These are phyloP conservation scores for Fragosphaeria purpurea DNA, from an alignment of 2,329 filamentous ascomycete species.

Conservation along the genomic window DNA sequence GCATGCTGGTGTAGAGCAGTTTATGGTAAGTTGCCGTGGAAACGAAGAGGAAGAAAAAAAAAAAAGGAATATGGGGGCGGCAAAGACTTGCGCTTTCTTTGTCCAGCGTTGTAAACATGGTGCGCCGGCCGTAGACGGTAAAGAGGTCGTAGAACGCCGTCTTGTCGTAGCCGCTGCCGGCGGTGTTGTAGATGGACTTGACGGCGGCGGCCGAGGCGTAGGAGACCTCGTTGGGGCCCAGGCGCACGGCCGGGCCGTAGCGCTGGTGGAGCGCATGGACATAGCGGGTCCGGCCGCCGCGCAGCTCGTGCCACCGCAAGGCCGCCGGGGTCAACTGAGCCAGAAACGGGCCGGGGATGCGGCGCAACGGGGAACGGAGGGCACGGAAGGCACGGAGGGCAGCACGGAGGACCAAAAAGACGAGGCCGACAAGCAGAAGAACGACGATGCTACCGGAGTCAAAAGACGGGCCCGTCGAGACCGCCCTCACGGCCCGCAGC, in stretches of 20 bases:
- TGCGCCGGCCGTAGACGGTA: slow-evolving; percentile 45
- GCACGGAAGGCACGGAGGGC: slow-evolving; percentile 2
- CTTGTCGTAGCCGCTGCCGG: slow-evolving; percentile 55
- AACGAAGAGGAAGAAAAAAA: neutral
- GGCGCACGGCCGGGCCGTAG: slow-evolving; percentile 48
- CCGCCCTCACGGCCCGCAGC: too few species aligned
- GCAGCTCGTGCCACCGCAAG: slow-evolving; percentile 48
- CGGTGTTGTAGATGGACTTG: slow-evolving; percentile 53
- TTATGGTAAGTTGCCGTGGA: neutral
- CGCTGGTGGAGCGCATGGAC: slow-evolving; percentile 43
- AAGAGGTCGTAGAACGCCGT: slow-evolving; percentile 56
- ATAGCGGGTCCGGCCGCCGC: slow-evolving; percentile 40
- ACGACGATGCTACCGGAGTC: too few species aligned
- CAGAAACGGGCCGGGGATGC: slow-evolving; percentile 37
- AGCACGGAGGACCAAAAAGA: slow-evolving; percentile 3
- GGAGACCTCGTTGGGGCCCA: slow-evolving; percentile 49
- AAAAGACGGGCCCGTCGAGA: too few species aligned
- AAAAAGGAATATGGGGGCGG: neutral
- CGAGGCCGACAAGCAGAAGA: too few species aligned
- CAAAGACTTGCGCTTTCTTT: slow-evolving; percentile 37
- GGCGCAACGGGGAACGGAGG: slow-evolving; percentile 27
- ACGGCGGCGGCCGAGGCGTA: slow-evolving; percentile 46
- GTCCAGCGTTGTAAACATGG: slow-evolving; percentile 50
- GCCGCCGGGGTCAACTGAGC: slow-evolving; percentile 40
- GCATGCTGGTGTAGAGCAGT: slow-evolving; percentile 38